phyloP scores from a whole-genome alignment of 106 monocot genomes.

The Dendrobium catenatum region DNA sequence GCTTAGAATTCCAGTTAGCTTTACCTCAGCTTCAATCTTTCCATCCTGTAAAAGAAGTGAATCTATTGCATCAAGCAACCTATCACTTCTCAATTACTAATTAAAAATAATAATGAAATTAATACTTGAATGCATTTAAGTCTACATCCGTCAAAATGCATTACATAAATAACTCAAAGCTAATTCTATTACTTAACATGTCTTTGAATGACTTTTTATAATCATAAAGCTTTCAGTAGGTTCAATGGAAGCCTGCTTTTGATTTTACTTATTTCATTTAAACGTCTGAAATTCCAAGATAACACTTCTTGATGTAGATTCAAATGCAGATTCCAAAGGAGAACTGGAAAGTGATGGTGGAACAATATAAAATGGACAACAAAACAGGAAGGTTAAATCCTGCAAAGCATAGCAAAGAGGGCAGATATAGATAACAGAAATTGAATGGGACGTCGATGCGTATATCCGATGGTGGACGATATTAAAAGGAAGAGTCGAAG shows the following conservation, averaged over 20 bases:
- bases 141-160: neutral
- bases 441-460: too few species aligned
- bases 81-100: neutral
- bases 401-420: too few species aligned
- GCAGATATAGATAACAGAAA: too few species aligned
- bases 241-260: neutral
- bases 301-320: too few species aligned
- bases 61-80: neutral
- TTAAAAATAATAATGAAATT: neutral
- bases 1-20: constrained; percentile 86
- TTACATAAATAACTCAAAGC: neutral
- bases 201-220: neutral
- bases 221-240: too few species aligned
- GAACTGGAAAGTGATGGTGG: too few species aligned
- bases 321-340: too few species aligned
- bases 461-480: too few species aligned
- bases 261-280: neutral
- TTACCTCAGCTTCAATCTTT: constrained; percentile 92
- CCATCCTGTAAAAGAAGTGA: constrained; percentile 55
- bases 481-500: too few species aligned
- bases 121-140: neutral
- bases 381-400: too few species aligned
- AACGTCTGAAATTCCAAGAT: neutral
- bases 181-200: neutral
- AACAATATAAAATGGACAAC: too few species aligned